Base-by-base conservation (phyloP, 768 basidiomycete genomes). In the Coprinellus micaceus region DNA sequence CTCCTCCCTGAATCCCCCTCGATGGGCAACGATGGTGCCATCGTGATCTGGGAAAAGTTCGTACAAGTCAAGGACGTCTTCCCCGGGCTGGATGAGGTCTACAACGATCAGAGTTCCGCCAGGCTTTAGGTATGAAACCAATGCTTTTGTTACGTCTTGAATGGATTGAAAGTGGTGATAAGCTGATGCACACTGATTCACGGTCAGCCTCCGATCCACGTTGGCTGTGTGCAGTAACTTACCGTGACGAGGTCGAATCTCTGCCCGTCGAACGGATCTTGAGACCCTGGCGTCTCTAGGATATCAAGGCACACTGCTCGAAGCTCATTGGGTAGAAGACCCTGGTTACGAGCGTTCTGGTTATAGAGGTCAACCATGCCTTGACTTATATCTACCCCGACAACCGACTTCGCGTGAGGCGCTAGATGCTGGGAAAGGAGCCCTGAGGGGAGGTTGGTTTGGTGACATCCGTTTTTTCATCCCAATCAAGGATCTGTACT, bases 381-480 rank as follows among this genome's bases (percentile, higher is more conserved):
- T 59, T 84, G 82, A 69, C 84, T 89, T 64, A 91, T 86, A 64
- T 92, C 91, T 15, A 88, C 82, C 10, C 89, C 90, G 15, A 90
- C 69, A 58, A 91, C 79, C 28, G 74, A 74, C 64, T 82, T 86
- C 45, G 79, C 79, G 60, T 86, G 72, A 1, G 82, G 74, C 0
- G 81, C 82, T 22, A 91, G 75, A 41, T 79, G 77, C 59, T 82
- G 77, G 2, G 89, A 85, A 15, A 89, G 67, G 21, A 83, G 67
- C 15, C 90, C 90, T 91, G 39, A 19, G 26, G n/a, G 30, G n/a
- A 6, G n/a, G 21, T 3, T 33, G 19, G 52, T 24, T 11, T 21
- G 44, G 41, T 43, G 15, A 46, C 25, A 33, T 7, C n/a, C n/a
- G 28, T 47, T 25, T 47, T 19, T 43, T 44, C 13, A n/a, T 13